Base-by-base conservation (phyloP, 805 yeast genomes). In the Cyberlindnera bimundalis region DNA sequence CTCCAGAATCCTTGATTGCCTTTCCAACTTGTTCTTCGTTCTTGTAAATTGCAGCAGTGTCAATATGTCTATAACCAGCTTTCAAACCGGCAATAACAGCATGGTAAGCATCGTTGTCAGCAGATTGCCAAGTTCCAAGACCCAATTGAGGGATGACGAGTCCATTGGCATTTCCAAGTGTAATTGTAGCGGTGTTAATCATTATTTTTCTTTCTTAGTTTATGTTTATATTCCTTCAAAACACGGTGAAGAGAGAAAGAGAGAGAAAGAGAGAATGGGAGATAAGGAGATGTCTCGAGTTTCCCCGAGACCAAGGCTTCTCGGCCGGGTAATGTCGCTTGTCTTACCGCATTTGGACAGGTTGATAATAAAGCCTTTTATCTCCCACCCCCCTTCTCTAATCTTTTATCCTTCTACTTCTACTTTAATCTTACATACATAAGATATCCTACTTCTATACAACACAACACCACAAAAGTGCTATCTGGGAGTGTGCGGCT, bases 31-130 rank as follows among this genome's bases (percentile, higher is more conserved):
- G 79, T 14, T 53, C 56, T 54, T 80, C 81, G 57, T 80, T 82
- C 5, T 61, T 54, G 64, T 81, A 82, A 28, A 54, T 57, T 26
- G 65, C 73, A 31, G 88, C 89, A 26, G 74, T 64, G 56, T 82
- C 88, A 40, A 82, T 64, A 56, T 79, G 85, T 47, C 84, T 68
- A 59, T 78, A 80, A 5, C 86, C 86, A 10, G 43, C 25, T 27
- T 48, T 46, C 14, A 36, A 19, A 8, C 34, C 39, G 10, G 39
- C 34, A 15, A 36, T 36, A 17, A 46, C 49, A 19, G 56, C 52
- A 5, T 48, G 33, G 31, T 52, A 52, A 12, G 48, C 50, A 18
- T 63, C 65, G 8, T 55, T 49, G 2, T 59, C 50, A 24, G 71
- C 61, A n/a, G 74, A 55, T 27, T 50, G 57, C 61, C 71, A 75